These are phyloP conservation scores for Westerdykella ornata DNA, from an alignment of 2,329 filamentous ascomycete species.

Conservation along the genomic window DNA sequence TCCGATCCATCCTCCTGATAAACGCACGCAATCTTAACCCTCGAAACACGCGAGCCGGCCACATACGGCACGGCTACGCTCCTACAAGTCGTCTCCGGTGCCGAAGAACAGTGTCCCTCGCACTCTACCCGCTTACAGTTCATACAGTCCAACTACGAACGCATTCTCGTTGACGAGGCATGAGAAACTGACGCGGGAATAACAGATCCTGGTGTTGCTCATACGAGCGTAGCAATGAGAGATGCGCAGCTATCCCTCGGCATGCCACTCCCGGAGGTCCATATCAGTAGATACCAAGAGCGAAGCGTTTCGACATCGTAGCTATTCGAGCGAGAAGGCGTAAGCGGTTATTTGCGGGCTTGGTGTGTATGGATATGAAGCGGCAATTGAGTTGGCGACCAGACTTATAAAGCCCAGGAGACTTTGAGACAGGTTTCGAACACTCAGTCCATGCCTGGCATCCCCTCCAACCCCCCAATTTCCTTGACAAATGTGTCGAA, in stretches of 20 bases:
- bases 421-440: too few relatives aligned
- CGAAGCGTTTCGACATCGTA: conserved; percentile 62
- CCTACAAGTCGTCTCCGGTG: conserved; percentile 50
- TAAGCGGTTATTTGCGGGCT: conserved; percentile 65
- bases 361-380: conserved; percentile 44
- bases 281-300: conserved; percentile 66
- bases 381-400: conserved; percentile 41
- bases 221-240: conserved; percentile 69
- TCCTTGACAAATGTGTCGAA: conserved; percentile 75
- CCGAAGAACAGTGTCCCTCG: conserved; percentile 44
- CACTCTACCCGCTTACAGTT: conserved; percentile 49
- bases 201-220: conserved; percentile 73
- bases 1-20: conserved; percentile 58
- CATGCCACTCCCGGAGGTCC: conserved; percentile 72
- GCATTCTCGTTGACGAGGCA: conserved; percentile 62
- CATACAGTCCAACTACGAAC: conserved; percentile 76
- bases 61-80: conserved; percentile 68
- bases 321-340: conserved; percentile 70
- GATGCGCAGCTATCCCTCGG: conserved; percentile 63
- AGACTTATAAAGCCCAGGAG: conserved; percentile 21
- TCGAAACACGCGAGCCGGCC: conserved; percentile 66
- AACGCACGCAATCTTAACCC: conserved; percentile 79
- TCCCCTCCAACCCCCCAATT: conserved; percentile 55
- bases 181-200: conserved; percentile 58
- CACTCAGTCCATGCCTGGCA: conserved; percentile 40